These are phyloP conservation scores for Xylaria sp. DNA, from an alignment of 2,329 filamentous ascomycete genomes.

Conservation along the genomic window DNA sequence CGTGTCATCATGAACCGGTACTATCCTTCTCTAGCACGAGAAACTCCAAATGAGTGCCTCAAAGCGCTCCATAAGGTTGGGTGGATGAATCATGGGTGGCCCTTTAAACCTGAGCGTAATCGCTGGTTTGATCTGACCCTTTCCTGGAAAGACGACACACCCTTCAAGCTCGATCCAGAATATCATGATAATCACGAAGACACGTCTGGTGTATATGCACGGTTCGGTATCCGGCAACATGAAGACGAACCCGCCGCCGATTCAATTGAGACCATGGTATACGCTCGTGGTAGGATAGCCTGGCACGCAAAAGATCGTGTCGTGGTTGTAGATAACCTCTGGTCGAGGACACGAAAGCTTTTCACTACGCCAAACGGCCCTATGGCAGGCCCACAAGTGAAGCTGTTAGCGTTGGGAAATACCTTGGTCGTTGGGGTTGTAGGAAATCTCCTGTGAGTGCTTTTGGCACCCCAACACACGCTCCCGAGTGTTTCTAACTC, in stretches of 20 bases:
- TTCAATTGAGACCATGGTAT: slow-evolving; percentile 1
- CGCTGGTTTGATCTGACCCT: slow-evolving; percentile 6
- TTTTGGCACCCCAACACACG: background rate
- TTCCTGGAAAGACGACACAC: slow-evolving; percentile 13
- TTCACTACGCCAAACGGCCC: slow-evolving; percentile 19
- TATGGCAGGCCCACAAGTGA: slow-evolving; percentile 6
- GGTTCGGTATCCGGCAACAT: background rate
- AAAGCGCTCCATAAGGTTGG: slow-evolving; percentile 12
- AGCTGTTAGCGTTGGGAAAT: slow-evolving; percentile 26
- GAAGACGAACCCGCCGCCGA: background rate
- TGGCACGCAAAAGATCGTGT: slow-evolving; percentile 10
- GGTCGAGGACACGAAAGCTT: slow-evolving; percentile 24
- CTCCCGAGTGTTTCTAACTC: slow-evolving; percentile 13
- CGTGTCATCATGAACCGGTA: slow-evolving; percentile 3
- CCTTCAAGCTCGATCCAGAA: slow-evolving; percentile 17
- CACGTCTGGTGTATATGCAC: slow-evolving; percentile 3
- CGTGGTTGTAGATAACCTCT: slow-evolving; percentile 26
- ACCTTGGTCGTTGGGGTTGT: slow-evolving; percentile 25
- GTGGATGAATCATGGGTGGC: background rate
- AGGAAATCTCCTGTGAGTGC: slow-evolving; percentile 24
- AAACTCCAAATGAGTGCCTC: slow-evolving; percentile 6
- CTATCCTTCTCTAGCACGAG: slow-evolving; percentile 25
- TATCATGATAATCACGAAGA: slow-evolving; percentile 12
- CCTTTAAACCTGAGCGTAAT: background rate
- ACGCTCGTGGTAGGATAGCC: slow-evolving; percentile 29